These are phyloP conservation scores for Phytophthora melonis DNA, from an alignment of 352 stramenopile species.

Conservation along the genomic window DNA sequence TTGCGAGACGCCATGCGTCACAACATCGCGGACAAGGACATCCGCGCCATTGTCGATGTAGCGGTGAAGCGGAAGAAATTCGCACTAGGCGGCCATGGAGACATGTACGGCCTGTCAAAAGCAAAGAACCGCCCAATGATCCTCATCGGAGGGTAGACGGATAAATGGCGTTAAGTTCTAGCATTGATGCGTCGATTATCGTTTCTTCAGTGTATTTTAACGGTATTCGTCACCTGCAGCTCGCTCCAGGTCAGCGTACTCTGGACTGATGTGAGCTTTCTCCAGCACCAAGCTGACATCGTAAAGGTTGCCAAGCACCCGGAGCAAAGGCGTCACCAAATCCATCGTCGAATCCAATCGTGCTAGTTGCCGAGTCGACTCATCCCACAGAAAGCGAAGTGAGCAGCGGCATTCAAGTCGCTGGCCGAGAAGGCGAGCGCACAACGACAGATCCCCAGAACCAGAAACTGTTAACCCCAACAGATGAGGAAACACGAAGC, in stretches of 20 bases:
- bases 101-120: slow-evolving; percentile 93
- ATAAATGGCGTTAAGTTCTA: background rate
- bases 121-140: slow-evolving; percentile 97
- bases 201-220: too few relatives aligned
- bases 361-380: background rate
- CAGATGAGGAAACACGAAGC: slow-evolving; percentile 25
- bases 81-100: slow-evolving; percentile 94
- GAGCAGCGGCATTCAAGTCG: slow-evolving; percentile 14
- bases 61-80: slow-evolving; percentile 95
- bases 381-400: slow-evolving; percentile 25
- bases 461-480: background rate
- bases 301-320: slow-evolving; percentile 26
- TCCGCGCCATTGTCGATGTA: slow-evolving; percentile 89
- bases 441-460: background rate
- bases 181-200: background rate
- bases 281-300: slow-evolving; percentile 8
- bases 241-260: too few relatives aligned
- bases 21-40: slow-evolving; percentile 82
- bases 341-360: slow-evolving; percentile 20
- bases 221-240: too few relatives aligned
- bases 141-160: slow-evolving; percentile 94
- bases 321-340: slow-evolving; percentile 17
- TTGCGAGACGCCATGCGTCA: slow-evolving; percentile 92
- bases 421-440: slow-evolving; percentile 15
- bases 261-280: too few relatives aligned